phyloP scores from a whole-genome alignment of 768 basidiomycete genomes.

The Rhodotorula diobovata region DNA sequence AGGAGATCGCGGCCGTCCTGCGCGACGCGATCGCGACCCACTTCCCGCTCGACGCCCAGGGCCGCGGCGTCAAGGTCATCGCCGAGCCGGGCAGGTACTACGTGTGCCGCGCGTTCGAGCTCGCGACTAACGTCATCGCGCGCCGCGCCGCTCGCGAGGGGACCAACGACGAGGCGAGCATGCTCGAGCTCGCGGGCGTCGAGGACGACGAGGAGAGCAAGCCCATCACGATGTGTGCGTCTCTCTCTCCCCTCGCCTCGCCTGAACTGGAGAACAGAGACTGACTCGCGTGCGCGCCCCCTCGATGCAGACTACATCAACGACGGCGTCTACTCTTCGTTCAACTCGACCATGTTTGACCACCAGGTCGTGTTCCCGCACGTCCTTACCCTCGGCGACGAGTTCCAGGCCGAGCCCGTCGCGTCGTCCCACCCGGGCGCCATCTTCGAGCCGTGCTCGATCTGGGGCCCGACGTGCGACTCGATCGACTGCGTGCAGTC shows the following conservation, averaged over 20 bases:
- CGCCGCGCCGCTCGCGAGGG: conserved; percentile 57
- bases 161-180: conserved; percentile 46
- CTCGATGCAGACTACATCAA: conserved; percentile 83
- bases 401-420: conserved; percentile 24
- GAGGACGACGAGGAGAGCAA: conserved; percentile 45
- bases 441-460: conserved; percentile 54
- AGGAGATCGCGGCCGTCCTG: conserved; percentile 67
- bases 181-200: conserved; percentile 33
- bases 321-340: conserved; percentile 95
- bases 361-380: conserved; percentile 84
- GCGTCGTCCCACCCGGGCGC: neutral
- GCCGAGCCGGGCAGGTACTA: conserved; percentile 95
- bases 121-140: conserved; percentile 91
- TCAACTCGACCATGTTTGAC: conserved; percentile 96
- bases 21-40: conserved; percentile 65
- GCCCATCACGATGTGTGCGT: conserved; percentile 84
- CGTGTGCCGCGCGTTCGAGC: conserved; percentile 58
- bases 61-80: conserved; percentile 66
- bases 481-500: conserved; percentile 83
- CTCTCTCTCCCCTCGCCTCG: neutral
- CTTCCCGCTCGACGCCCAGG: conserved; percentile 63
- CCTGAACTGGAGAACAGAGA: neutral
- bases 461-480: conserved; percentile 99
- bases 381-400: conserved; percentile 50
- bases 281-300: neutral